Evolutionary conservation across 148 eudicot genomes (phyloP).

Genomic region (Chenopodium album): DNA sequence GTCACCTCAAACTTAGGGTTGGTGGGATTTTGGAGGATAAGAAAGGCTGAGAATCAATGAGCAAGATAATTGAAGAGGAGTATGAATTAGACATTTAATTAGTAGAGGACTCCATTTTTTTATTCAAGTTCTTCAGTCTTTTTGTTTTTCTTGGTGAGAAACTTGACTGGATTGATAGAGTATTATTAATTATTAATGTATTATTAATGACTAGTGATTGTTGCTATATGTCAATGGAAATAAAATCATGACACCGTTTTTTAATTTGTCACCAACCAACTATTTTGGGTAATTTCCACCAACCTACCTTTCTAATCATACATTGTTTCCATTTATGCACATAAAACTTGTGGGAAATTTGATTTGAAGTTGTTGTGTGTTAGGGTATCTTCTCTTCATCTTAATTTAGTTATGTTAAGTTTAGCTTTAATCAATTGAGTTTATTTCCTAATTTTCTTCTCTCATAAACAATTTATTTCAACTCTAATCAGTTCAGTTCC

Average conservation of each 20-base stretch:
- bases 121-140: not conserved
- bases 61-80: not conserved
- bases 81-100: constrained; percentile 12
- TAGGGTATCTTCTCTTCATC: too few species aligned
- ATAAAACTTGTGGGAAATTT: too few species aligned
- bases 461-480: too few species aligned
- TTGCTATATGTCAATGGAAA: not conserved
- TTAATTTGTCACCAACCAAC: too few species aligned
- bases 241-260: not conserved
- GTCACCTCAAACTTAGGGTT: constrained; percentile 16
- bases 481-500: too few species aligned
- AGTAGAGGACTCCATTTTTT: not conserved
- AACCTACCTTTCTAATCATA: too few species aligned
- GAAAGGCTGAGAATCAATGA: constrained; percentile 4
- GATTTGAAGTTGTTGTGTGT: too few species aligned
- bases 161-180: not conserved
- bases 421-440: too few species aligned
- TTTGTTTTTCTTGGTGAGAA: not conserved
- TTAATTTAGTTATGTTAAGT: too few species aligned
- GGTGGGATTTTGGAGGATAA: not conserved
- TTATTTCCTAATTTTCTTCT: too few species aligned
- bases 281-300: too few species aligned
- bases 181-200: not conserved
- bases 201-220: not conserved
- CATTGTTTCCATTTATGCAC: too few species aligned